Conservation (phyloP, 306 rosid genomes). For the Rubus parviflorus region DNA sequence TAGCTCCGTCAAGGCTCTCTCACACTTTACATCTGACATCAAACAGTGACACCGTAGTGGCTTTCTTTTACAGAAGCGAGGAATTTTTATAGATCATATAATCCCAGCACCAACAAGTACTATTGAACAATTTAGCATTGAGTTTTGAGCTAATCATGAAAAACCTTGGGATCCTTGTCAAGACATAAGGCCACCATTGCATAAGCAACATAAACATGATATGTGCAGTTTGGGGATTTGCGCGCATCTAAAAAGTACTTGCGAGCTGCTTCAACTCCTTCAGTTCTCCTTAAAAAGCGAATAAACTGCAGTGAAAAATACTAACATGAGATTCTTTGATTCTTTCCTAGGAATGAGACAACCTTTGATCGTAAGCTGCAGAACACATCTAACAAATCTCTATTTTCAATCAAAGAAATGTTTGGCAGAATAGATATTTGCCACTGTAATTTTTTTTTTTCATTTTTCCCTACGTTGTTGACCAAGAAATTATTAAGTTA, state of each 20-base stretch:
- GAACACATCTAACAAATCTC: neutral
- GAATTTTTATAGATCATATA: constrained; percentile 23
- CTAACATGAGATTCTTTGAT: constrained; percentile 25
- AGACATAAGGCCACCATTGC: constrained; percentile 90
- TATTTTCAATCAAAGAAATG: constrained; percentile 1
- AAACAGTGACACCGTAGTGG: neutral
- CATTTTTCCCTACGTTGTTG: neutral
- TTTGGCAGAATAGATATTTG: neutral
- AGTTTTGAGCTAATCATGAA: constrained; percentile 9
- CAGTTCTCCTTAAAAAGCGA: constrained; percentile 88
- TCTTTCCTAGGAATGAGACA: neutral
- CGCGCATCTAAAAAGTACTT: constrained; percentile 93
- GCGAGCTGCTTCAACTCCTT: constrained; percentile 98
- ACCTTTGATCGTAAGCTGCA: neutral
- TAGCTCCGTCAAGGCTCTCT: neutral
- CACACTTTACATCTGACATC: neutral
- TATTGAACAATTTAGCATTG: constrained; percentile 1
- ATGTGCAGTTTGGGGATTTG: constrained; percentile 80
- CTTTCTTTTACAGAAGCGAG: neutral
- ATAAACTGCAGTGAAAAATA: constrained; percentile 72
- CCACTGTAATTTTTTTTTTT: neutral
- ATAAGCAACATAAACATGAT: constrained; percentile 94
- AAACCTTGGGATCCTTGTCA: constrained; percentile 94
- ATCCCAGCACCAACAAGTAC: constrained; percentile 16
- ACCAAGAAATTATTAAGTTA: neutral